Conservation (phyloP, 805 yeast species). For the Metschnikowia cubensis region DNA sequence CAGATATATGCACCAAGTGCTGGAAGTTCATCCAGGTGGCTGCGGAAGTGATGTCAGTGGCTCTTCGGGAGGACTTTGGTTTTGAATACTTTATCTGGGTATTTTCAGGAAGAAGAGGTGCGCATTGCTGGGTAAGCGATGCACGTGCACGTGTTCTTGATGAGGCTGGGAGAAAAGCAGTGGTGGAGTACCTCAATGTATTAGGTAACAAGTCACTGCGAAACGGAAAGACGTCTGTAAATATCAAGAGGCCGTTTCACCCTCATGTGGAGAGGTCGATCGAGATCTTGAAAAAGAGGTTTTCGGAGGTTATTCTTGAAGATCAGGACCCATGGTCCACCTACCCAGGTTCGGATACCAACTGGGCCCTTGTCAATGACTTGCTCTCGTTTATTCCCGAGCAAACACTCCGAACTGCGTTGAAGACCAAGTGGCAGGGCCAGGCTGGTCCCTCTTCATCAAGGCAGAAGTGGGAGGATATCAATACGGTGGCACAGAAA, state of each 20-base stretch:
- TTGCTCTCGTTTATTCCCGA: constrained; percentile 63
- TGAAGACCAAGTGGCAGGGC: constrained; percentile 56
- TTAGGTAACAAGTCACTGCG: constrained; percentile 42
- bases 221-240: constrained; percentile 46
- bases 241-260: constrained; percentile 75
- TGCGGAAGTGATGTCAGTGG: constrained; percentile 63
- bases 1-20: constrained; percentile 81
- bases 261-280: constrained; percentile 81
- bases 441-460: constrained; percentile 34
- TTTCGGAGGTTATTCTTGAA: constrained; percentile 59
- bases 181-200: constrained; percentile 81
- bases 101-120: constrained; percentile 97
- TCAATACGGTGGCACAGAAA: constrained; percentile 49
- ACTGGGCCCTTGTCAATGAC: constrained; percentile 47
- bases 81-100: constrained; percentile 88
- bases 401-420: constrained; percentile 46
- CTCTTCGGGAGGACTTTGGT: constrained; percentile 85
- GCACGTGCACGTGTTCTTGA: constrained; percentile 68
- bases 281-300: constrained; percentile 58
- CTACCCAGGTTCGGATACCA: constrained; percentile 33
- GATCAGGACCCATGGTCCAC: constrained; percentile 86
- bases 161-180: constrained; percentile 70
- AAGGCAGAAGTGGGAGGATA: constrained; percentile 76
- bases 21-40: constrained; percentile 93
- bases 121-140: constrained; percentile 97